A percentile compares a stretch with the other conserved stretches of the same genome.
Evolutionary conservation across 441 rosid species (phyloP).

Genomic region (Rhodomyrtus psidioides): DNA sequence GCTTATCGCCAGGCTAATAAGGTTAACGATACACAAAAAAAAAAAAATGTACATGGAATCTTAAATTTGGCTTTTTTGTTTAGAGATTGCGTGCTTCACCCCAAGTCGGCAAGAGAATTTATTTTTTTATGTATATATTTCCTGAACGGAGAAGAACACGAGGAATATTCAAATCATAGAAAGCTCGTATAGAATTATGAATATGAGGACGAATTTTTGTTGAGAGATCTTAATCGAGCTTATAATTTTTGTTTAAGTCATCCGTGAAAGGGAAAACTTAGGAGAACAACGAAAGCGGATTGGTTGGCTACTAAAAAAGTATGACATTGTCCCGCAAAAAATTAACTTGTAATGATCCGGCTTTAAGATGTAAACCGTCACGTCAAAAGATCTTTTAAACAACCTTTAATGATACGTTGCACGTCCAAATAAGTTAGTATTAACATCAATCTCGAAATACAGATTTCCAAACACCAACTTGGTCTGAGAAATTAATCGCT

Average conservation of each 20-base stretch:
- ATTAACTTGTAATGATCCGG: not conserved
- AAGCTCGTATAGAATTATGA: not conserved
- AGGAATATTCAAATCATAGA: not conserved
- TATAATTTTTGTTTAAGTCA: not conserved
- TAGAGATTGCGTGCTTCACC: not conserved
- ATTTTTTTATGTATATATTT: not conserved
- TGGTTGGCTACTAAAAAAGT: not conserved
- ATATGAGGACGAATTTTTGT: not conserved
- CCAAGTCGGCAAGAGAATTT: not conserved
- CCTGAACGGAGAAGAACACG: not conserved
- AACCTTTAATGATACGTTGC: not conserved
- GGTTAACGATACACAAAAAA: not conserved
- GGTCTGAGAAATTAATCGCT: not conserved
- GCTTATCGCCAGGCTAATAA: not conserved
- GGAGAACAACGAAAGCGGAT: not conserved
- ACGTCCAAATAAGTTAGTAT: not conserved
- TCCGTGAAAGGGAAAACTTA: not conserved
- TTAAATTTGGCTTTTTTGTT: not conserved
- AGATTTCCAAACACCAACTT: not conserved
- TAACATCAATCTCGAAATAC: not conserved
- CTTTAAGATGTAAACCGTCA: not conserved
- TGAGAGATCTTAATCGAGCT: not conserved
- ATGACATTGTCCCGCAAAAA: not conserved
- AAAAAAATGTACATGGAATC: not conserved
- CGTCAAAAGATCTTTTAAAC: not conserved